Evolutionary conservation across 139 green algal genomes (phyloP), one percentile per base, ranked within the genome.

Genomic region (Tetraselmis striata): DNA sequence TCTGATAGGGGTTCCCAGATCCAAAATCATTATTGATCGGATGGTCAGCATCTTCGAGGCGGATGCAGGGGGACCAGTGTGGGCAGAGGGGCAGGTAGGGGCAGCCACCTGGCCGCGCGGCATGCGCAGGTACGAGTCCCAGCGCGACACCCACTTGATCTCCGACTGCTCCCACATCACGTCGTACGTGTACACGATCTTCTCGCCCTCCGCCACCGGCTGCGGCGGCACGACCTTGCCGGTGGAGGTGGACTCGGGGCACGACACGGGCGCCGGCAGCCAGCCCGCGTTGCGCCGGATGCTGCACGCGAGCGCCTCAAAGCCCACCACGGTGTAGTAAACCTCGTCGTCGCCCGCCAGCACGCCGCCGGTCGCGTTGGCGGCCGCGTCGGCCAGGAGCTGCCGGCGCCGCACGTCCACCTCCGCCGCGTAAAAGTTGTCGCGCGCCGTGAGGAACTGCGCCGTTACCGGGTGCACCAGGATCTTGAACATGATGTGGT

Each of bases 41-140:
- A n/a, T n/a, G n/a, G n/a, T n/a, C n/a, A n/a, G n/a, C n/a, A n/a
- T n/a, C n/a, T n/a, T n/a, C n/a, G n/a, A n/a, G n/a, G n/a, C n/a
- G n/a, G n/a, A n/a, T n/a, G n/a, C n/a, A n/a, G n/a, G n/a, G n/a
- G n/a, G n/a, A n/a, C n/a, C n/a, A 67, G 45, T 67, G 45, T 67
- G 45, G 45, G 45, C 18, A 18, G 5, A 25, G 45, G 18, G 79
- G 28, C 30, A 78, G 28, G 22, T 78, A 82, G 24, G 58, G 27
- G n/a, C n/a, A n/a, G n/a, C n/a, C n/a, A 80, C 23, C 58, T 67
- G 80, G 80, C 94, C 94, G 22, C 93, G 94, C 1, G 93, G 93
- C 95, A 98, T 98, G 78, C 92, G 90, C 84, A 99, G 92, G 85
- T 98, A 99, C 0, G 94, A 91, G 82, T 99, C 96, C 96, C 96